Evolutionary conservation across 129 eudicot genomes (phyloP), one percentile per base, ranked within the genome.

Genomic region (Flaveria trinervia): DNA sequence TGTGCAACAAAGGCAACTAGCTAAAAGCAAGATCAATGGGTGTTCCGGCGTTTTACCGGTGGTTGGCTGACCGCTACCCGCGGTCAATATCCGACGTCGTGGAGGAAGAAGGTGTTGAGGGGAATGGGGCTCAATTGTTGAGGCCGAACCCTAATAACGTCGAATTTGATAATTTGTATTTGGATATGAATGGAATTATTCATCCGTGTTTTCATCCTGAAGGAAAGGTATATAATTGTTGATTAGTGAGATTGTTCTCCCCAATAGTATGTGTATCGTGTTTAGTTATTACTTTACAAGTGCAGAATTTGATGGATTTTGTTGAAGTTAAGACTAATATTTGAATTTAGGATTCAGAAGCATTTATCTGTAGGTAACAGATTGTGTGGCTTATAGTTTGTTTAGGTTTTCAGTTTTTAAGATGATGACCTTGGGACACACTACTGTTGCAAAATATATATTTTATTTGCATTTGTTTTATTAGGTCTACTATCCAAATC

Each of bases 181-280:
- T 93, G 79, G 98, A 93, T 36, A 90, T 93, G 98, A 93, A 93
- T 77, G 98, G 97, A 4, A 93, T 93, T 55, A 93, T 93, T 74
- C 98, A 93, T 44, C 98, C 98, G 5, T 93, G 98, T 74, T 93
- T 93, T 83, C 98, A 90, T 44, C 98, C 98, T 0, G 97, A 93
- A 4, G 96, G 96, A 72, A 90, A 84, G 97, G 98, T 93, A 82
- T 67, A 11, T 44, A 15, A 4, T 16, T 48, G 2, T 16, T 52
- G 26, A 17, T 52, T 1, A 25, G 13, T 14, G 51, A 17, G 9
- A 18, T 67, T 17, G 3, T 17, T 52, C n/a, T 8, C 28, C 28
- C 28, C 14, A 18, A 18, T 7, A 56, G 14, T 56, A n/a, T 54
- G 60, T n/a, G 22, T 20, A n/a, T 54, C 25, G 66, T 65, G 61